These are phyloP conservation scores for Cladophialophora exuberans DNA, from an alignment of 2,329 filamentous ascomycete genomes.

Conservation along the genomic window DNA sequence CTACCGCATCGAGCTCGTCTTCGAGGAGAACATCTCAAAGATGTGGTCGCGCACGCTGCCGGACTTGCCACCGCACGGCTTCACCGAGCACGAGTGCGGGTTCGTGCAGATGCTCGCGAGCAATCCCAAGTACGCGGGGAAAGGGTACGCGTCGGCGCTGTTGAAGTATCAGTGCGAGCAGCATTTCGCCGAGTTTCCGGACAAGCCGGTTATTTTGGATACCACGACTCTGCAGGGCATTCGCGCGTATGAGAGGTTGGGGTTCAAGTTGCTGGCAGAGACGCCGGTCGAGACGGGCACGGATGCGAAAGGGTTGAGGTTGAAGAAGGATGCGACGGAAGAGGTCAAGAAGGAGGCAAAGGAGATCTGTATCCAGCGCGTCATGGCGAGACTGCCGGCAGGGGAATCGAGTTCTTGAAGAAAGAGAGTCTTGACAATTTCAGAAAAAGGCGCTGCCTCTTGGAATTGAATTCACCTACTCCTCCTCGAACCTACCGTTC, in stretches of 20 bases:
- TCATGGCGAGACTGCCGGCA: constrained; percentile 20
- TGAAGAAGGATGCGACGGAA: constrained; percentile 14
- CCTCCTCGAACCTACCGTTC: too few relatives aligned
- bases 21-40: constrained; percentile 22
- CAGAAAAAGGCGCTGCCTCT: too few relatives aligned
- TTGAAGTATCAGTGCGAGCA: constrained; percentile 15
- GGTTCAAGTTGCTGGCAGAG: constrained; percentile 21
- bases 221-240: constrained; percentile 21
- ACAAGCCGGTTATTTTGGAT: constrained; percentile 23
- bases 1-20: constrained; percentile 21
- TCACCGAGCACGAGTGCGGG: constrained; percentile 16
- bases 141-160: constrained; percentile 20
- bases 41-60: constrained; percentile 21
- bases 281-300: constrained; percentile 20
- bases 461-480: too few relatives aligned
- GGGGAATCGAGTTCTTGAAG: neutral
- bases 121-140: constrained; percentile 19
- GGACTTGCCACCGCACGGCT: constrained; percentile 14
- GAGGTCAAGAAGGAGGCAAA: constrained; percentile 11
- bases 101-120: constrained; percentile 27
- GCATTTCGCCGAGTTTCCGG: constrained; percentile 22
- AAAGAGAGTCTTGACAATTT: neutral
- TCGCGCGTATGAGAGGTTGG: constrained; percentile 18
- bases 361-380: constrained; percentile 22
- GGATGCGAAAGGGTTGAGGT: constrained; percentile 19